Percentiles rank a stretch among this genome's conserved stretches.
These are phyloP conservation scores for Boletus barrowsii DNA, from an alignment of 768 basidiomycete species.

Conservation along the genomic window DNA sequence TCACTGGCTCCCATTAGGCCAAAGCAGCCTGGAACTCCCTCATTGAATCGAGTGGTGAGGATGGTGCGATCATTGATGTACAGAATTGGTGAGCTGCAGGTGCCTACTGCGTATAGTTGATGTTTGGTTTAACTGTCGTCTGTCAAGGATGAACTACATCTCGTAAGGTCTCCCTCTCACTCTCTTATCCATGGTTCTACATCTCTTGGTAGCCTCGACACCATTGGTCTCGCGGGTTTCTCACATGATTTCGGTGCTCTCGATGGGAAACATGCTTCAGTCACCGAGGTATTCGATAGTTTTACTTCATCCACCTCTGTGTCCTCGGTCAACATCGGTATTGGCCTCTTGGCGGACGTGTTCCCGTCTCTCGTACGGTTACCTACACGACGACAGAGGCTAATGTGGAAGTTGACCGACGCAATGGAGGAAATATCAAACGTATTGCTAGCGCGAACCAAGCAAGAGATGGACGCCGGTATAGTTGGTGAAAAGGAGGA, in stretches of 20 bases:
- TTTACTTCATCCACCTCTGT: slow-evolving; percentile 22
- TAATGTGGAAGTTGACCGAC: slow-evolving; percentile 28
- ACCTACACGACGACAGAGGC: slow-evolving; percentile 35
- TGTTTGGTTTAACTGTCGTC: background rate
- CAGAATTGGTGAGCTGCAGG: slow-evolving; percentile 29
- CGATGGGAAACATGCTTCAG: slow-evolving; percentile 43
- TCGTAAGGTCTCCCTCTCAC: slow-evolving; percentile 21
- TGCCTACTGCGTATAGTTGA: too few relatives aligned
- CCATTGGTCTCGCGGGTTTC: slow-evolving; percentile 60
- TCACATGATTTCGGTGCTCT: slow-evolving; percentile 56
- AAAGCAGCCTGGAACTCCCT: slow-evolving; percentile 31
- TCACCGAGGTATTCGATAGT: slow-evolving; percentile 40
- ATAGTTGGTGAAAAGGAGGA: slow-evolving; percentile 23
- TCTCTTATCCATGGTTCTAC: background rate
- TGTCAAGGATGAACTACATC: slow-evolving; percentile 32
- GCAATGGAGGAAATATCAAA: slow-evolving; percentile 42
- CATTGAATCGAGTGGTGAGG: slow-evolving; percentile 19
- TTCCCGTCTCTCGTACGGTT: slow-evolving; percentile 37
- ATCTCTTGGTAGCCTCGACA: slow-evolving; percentile 42
- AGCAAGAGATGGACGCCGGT: slow-evolving; percentile 30
- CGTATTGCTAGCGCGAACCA: slow-evolving; percentile 36
- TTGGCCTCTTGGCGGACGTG: slow-evolving; percentile 36
- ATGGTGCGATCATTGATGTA: slow-evolving; percentile 35
- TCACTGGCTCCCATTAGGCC: slow-evolving; percentile 13
- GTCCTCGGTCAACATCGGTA: slow-evolving; percentile 27